Percentiles rank a stretch among this genome's conserved stretches.
These are phyloP conservation scores for Trypanosoma boissoni DNA, from an alignment of 208 protist genomes.

Conservation along the genomic window DNA sequence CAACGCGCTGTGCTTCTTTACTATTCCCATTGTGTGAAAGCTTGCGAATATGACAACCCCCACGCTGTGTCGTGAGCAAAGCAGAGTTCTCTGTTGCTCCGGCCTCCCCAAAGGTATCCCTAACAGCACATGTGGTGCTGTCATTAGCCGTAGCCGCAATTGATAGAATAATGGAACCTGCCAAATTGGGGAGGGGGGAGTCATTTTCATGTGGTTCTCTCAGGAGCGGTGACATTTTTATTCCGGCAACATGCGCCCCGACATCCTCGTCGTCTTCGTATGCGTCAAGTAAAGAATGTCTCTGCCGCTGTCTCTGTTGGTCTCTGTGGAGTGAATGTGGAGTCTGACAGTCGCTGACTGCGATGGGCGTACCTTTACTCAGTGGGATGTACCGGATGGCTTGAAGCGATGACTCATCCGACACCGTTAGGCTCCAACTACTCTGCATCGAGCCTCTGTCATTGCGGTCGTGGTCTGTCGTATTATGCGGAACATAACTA, in stretches of 20 bases:
- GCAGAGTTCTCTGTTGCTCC: no score
- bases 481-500: not conserved
- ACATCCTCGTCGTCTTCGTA: constrained; percentile 8
- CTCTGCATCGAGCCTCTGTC: no score
- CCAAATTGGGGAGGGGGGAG: not conserved
- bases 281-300: constrained; percentile 1
- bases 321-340: no score
- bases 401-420: not conserved
- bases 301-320: not conserved
- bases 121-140: no score
- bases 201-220: not conserved
- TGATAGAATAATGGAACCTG: not conserved
- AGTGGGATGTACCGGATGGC: not conserved
- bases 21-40: no score
- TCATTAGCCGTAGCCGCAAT: no score
- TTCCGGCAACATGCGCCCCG: not conserved
- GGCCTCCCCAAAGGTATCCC: no score
- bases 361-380: not conserved
- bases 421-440: not conserved
- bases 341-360: not conserved
- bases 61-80: no score
- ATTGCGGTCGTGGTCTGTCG: not conserved
- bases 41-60: no score
- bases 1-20: no score
- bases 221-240: not conserved